Evolutionary conservation across 805 yeast genomes (phyloP).

Genomic region (Pichia phayaonensis): DNA sequence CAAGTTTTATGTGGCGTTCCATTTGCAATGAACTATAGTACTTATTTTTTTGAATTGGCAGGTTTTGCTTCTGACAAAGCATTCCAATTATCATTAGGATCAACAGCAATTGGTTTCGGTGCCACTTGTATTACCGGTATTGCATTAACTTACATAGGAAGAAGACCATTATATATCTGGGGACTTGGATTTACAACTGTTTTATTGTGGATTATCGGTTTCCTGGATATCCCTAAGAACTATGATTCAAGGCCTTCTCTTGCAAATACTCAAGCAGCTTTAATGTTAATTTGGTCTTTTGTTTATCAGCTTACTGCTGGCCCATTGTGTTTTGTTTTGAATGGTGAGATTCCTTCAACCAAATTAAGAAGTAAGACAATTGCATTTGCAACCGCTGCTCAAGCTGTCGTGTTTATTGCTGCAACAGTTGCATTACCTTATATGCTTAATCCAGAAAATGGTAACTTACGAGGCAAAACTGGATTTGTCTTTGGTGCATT

Average conservation of each 20-base stretch:
- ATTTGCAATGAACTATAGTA: slow-evolving; percentile 57
- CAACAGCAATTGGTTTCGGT: slow-evolving; percentile 27
- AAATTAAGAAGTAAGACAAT: slow-evolving; percentile 34
- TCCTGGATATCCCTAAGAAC: slow-evolving; percentile 8
- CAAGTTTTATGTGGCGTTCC: slow-evolving; percentile 58
- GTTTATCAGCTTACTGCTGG: slow-evolving; percentile 34
- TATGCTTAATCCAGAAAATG: slow-evolving; percentile 39
- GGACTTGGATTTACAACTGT: slow-evolving; percentile 4
- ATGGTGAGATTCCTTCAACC: slow-evolving; percentile 35
- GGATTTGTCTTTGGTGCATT: slow-evolving; percentile 41
- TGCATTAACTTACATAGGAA: slow-evolving; percentile 30
- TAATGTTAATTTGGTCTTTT: slow-evolving; percentile 12
- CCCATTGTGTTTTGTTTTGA: slow-evolving; percentile 33
- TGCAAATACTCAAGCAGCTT: slow-evolving; percentile 10
- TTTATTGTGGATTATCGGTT: slow-evolving; percentile 9
- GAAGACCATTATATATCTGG: slow-evolving; percentile 23
- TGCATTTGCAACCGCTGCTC: slow-evolving; percentile 28
- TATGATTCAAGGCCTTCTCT: not conserved
- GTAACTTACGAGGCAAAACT: slow-evolving; percentile 42
- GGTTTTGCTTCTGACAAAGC: slow-evolving; percentile 14
- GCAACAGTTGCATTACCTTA: slow-evolving; percentile 37
- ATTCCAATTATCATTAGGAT: slow-evolving; percentile 23
- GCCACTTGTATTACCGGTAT: slow-evolving; percentile 33
- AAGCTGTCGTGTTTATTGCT: slow-evolving; percentile 28
- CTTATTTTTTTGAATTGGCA: slow-evolving; percentile 28